Evolutionary conservation across 169 alveolate genomes (phyloP).

Genomic region (Prorocentrum cordatum): DNA sequence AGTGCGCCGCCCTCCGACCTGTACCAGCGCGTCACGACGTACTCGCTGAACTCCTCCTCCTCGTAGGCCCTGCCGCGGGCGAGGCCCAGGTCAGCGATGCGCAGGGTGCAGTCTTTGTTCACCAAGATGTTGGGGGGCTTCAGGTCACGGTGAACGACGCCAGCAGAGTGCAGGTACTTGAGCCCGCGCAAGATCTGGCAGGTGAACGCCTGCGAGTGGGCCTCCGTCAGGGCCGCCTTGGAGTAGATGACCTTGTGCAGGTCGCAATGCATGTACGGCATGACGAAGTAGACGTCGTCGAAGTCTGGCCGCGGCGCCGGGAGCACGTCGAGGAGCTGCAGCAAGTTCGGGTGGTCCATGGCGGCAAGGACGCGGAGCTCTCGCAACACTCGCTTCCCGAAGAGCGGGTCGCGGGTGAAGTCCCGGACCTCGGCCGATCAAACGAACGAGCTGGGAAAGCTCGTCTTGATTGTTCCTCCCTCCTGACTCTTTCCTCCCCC

Average conservation of each 20-base stretch:
- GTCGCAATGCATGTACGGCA: slow-evolving; percentile 83
- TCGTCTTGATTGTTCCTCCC: no score
- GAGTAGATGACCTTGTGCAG: slow-evolving; percentile 86
- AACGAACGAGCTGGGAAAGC: no score
- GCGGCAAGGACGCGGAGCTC: no score
- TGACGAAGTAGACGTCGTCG: slow-evolving; percentile 42
- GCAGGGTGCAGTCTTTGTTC: slow-evolving; percentile 83
- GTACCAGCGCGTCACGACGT: slow-evolving; percentile 54
- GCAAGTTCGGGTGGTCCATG: no score
- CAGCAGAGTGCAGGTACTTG: slow-evolving; percentile 90
- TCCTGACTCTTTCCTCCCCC: no score
- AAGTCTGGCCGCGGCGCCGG: slow-evolving; percentile 53
- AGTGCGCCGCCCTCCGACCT: no score
- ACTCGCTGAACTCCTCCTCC: slow-evolving; percentile 31
- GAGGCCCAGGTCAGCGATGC: slow-evolving; percentile 35
- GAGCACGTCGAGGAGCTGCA: slow-evolving; percentile 22
- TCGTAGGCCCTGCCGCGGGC: slow-evolving; percentile 8
- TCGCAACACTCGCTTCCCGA: no score
- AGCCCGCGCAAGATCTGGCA: slow-evolving; percentile 81
- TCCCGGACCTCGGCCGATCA: no score
- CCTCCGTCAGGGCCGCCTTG: slow-evolving; percentile 82
- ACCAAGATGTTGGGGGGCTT: slow-evolving; percentile 96
- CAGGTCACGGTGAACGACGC: slow-evolving; percentile 95
- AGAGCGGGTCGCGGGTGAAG: no score
- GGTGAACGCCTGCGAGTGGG: slow-evolving; percentile 82